Percentiles rank a stretch among this genome's conserved stretches.
phyloP scores from a whole-genome alignment of 192 early-diverging fungal species.

The Podochytrium sp. region DNA sequence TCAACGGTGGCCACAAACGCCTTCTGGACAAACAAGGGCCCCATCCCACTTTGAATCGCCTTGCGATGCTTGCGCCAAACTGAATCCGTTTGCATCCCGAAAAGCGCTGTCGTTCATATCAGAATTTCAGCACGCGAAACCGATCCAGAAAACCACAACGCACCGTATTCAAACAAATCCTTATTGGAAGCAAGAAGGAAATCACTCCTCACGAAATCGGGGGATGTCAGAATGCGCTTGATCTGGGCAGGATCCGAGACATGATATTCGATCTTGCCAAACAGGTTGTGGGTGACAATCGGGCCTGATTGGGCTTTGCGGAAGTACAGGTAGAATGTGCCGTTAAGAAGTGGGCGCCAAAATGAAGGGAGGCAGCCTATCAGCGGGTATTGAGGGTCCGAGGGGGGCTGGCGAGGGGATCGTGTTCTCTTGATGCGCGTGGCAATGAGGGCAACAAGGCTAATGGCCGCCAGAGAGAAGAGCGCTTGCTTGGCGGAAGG shows the following conservation, averaged over 20 bases:
- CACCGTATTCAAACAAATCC: constrained; percentile 30
- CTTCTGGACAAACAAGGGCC: constrained; percentile 42
- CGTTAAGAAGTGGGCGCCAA: background rate
- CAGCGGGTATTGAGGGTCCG: background rate
- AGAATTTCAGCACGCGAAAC: background rate
- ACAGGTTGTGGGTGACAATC: background rate
- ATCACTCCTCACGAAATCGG: constrained; percentile 14
- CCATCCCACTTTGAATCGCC: constrained; percentile 51
- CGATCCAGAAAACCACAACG: background rate
- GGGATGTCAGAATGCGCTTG: constrained; percentile 2
- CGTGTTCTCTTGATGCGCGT: no score
- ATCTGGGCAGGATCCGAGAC: constrained; percentile 11
- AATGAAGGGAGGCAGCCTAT: background rate
- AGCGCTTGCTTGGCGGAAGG: no score
- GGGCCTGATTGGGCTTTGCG: background rate
- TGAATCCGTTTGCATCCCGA: constrained; percentile 36
- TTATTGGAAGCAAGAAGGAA: background rate
- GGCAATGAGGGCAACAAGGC: no score
- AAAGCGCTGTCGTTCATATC: constrained; percentile 41
- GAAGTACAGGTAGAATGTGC: background rate
- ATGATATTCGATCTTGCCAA: background rate
- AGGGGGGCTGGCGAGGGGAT: no score
- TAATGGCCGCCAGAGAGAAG: no score
- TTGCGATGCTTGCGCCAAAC: constrained; percentile 59
- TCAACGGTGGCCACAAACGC: constrained; percentile 13